Evolutionary conservation across 306 rosid genomes (phyloP).

Genomic region (Cicer judaicum): DNA sequence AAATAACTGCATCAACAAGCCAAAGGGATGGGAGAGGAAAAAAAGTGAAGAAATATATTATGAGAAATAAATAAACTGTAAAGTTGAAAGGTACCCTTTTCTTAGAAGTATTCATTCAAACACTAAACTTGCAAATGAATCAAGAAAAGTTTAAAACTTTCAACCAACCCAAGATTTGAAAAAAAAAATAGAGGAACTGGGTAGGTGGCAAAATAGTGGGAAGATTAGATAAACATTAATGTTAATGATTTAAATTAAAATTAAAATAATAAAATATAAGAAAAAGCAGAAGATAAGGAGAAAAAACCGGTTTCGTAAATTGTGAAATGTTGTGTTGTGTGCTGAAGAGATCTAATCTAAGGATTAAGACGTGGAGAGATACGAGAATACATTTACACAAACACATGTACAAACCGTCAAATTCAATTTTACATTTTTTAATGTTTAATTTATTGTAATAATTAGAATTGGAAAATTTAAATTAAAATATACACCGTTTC

Average conservation of each 20-base stretch:
- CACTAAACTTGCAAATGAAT: constrained; percentile 39
- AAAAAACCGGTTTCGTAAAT: constrained; percentile 45
- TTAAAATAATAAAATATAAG: neutral
- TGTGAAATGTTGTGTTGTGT: constrained; percentile 4
- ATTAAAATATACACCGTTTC: constrained; percentile 13
- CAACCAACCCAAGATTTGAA: constrained; percentile 44
- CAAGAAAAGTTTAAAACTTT: constrained; percentile 40
- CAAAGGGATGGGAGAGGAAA: neutral
- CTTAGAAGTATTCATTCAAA: constrained; percentile 39
- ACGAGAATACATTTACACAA: constrained; percentile 50
- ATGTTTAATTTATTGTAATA: neutral
- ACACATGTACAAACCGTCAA: constrained; percentile 51
- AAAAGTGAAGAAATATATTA: constrained; percentile 21
- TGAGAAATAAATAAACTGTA: constrained; percentile 21
- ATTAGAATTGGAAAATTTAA: neutral
- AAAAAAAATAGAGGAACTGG: constrained; percentile 21
- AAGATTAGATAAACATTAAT: constrained; percentile 31
- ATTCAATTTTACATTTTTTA: neutral
- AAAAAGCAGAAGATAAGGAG: constrained; percentile 36
- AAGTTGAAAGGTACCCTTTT: constrained; percentile 48
- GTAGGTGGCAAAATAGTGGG: constrained; percentile 44
- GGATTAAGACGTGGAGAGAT: constrained; percentile 65
- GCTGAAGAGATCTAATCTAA: constrained; percentile 57
- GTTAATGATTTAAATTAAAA: too few relatives aligned
- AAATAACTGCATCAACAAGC: constrained; percentile 34